Conservation (phyloP, 2,329 filamentous ascomycete species). For the Calcarisporium arbuscula region DNA sequence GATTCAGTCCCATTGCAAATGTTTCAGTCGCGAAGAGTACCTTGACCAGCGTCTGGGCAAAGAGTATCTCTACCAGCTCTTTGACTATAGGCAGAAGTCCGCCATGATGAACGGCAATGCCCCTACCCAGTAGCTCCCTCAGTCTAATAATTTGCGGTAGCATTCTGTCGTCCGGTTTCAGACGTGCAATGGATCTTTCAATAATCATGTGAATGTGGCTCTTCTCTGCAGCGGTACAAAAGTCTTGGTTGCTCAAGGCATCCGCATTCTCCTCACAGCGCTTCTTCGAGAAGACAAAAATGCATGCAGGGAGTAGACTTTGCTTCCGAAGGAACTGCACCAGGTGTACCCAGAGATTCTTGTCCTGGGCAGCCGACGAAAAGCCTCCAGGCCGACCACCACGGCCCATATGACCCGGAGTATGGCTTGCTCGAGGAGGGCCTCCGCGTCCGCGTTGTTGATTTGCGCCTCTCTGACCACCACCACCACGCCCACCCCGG, state of each 20-base stretch:
- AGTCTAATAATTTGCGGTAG: constrained; percentile 90
- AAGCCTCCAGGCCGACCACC: constrained; percentile 79
- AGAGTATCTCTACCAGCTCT: constrained; percentile 93
- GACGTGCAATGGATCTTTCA: constrained; percentile 83
- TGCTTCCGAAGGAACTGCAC: constrained; percentile 87
- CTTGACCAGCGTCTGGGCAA: constrained; percentile 91
- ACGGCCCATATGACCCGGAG: constrained; percentile 80
- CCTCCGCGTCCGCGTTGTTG: constrained; percentile 47
- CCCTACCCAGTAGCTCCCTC: constrained; percentile 76
- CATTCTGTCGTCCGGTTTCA: constrained; percentile 82
- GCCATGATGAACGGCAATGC: constrained; percentile 94
- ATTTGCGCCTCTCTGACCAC: constrained; percentile 43
- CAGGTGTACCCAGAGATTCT: constrained; percentile 92
- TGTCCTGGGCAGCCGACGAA: constrained; percentile 87
- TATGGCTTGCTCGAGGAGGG: constrained; percentile 52
- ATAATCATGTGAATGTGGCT: constrained; percentile 97
- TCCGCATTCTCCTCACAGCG: constrained; percentile 96
- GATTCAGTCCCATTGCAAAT: constrained; percentile 95
- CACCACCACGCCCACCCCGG: constrained; percentile 39
- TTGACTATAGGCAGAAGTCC: constrained; percentile 94
- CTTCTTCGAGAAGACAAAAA: constrained; percentile 98
- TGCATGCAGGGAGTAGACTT: constrained; percentile 82
- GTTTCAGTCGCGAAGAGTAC: constrained; percentile 97
- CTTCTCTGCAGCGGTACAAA: constrained; percentile 88
- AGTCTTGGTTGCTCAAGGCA: constrained; percentile 90